A percentile compares a stretch with the other conserved stretches of the same genome.
Conservation (phyloP, 1,284 basidiomycete species). For the Heterobasidion occidentale region DNA sequence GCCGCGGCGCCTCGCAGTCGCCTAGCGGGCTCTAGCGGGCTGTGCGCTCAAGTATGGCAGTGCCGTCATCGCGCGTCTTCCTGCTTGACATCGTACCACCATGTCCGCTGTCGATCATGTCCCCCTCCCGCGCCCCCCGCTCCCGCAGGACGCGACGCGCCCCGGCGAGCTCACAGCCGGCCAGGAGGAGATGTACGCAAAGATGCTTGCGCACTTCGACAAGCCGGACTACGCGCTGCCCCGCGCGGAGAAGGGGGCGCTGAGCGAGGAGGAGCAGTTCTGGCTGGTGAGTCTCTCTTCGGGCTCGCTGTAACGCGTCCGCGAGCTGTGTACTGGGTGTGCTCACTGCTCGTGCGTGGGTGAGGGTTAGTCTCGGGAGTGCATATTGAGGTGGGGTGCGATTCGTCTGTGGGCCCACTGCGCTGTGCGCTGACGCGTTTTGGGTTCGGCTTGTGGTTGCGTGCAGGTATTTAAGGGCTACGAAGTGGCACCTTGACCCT, state of each 20-base stretch:
- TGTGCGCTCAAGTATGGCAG: too few relatives aligned
- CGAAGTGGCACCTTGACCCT: conserved; percentile 75
- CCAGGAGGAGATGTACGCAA: conserved; percentile 44
- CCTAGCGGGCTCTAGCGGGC: too few relatives aligned
- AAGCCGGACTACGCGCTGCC: conserved; percentile 45
- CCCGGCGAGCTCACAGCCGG: conserved; percentile 30
- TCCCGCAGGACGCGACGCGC: conserved; percentile 21
- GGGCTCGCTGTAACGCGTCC: background rate
- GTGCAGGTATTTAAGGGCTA: conserved; percentile 72
- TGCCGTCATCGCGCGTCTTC: background rate
- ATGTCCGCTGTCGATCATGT: background rate
- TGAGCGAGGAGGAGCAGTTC: conserved; percentile 63
- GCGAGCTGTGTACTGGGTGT: background rate
- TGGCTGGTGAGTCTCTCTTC: conserved; percentile 47
- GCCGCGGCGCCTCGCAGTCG: too few relatives aligned
- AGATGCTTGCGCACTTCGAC: conserved; percentile 54
- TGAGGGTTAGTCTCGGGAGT: conserved; percentile 74
- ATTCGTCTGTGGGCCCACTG: conserved; percentile 58
- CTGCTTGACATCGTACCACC: background rate
- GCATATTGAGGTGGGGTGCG: conserved; percentile 92
- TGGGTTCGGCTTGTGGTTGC: conserved; percentile 49
- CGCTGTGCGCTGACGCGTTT: conserved; percentile 19
- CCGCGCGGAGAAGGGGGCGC: conserved; percentile 30
- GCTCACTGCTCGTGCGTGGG: conserved; percentile 85
- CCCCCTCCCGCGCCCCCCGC: conserved; percentile 20